phyloP scores from a whole-genome alignment of 2,329 filamentous ascomycete species.

The Calonectria pauciramosa region DNA sequence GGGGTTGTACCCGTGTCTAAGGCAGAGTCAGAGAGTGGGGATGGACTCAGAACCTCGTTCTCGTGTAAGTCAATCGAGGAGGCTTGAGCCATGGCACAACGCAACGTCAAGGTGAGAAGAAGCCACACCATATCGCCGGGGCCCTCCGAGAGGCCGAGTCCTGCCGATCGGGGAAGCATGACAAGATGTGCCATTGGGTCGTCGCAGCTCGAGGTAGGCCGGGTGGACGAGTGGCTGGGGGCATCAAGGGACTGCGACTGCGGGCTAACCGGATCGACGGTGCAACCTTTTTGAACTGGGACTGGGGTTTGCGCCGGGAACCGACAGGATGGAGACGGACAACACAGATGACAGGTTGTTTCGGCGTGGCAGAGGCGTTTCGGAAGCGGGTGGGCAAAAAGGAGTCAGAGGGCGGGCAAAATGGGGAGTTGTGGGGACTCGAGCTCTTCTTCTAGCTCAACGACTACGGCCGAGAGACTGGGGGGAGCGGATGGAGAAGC shows the following conservation, averaged over 20 bases:
- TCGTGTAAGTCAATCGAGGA: constrained; percentile 23
- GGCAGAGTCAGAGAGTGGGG: constrained; percentile 20
- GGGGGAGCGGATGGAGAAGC: constrained; percentile 28
- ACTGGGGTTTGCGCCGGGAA: constrained; percentile 12
- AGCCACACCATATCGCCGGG: constrained; percentile 21
- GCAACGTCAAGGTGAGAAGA: constrained; percentile 10
- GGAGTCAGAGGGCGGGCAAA: constrained; percentile 16
- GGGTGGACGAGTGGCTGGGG: constrained; percentile 25
- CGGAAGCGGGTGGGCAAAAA: constrained; percentile 26
- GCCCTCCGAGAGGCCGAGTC: constrained; percentile 17
- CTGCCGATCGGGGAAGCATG: constrained; percentile 10
- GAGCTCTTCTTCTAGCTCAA: not conserved
- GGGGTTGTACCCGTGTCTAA: constrained; percentile 16
- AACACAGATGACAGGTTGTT: constrained; percentile 30
- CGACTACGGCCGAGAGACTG: not conserved
- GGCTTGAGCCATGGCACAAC: constrained; percentile 9
- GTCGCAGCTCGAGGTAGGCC: constrained; percentile 21
- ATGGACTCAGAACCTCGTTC: constrained; percentile 6
- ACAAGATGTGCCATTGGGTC: constrained; percentile 13
- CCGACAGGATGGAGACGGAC: constrained; percentile 17
- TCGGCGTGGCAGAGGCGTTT: constrained; percentile 39
- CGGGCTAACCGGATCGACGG: constrained; percentile 29
- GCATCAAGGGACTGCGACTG: constrained; percentile 32
- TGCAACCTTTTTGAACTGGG: constrained; percentile 19
- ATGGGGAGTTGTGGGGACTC: constrained; percentile 25